Evolutionary conservation across 805 yeast genomes (phyloP).

Genomic region (Hanseniaspora lindneri): DNA sequence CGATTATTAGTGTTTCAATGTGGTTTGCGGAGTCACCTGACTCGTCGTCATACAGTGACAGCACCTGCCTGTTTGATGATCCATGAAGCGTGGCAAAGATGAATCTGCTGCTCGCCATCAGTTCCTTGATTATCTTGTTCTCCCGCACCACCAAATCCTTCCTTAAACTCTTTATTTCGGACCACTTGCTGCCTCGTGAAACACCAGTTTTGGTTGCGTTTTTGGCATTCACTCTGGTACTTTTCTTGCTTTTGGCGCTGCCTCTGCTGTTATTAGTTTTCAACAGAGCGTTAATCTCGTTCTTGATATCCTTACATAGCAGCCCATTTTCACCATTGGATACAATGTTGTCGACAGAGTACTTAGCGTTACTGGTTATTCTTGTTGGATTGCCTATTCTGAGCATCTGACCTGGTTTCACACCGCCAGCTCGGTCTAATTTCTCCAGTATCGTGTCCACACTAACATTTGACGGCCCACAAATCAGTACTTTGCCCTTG

Average conservation of each 20-base stretch:
- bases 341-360: constrained; percentile 64
- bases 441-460: constrained; percentile 86
- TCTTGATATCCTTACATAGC: constrained; percentile 53
- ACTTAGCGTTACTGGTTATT: constrained; percentile 47
- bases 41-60: constrained; percentile 37
- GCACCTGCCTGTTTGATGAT: constrained; percentile 59
- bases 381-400: constrained; percentile 94
- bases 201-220: constrained; percentile 49
- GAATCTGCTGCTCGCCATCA: constrained; percentile 51
- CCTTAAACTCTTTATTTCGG: constrained; percentile 53
- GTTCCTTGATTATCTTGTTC: constrained; percentile 44
- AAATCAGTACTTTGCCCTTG: constrained; percentile 57
- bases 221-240: too few relatives aligned
- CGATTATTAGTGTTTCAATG: constrained; percentile 77
- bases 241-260: too few relatives aligned
- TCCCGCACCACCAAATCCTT: constrained; percentile 63
- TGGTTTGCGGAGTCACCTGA: background rate
- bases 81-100: constrained; percentile 82
- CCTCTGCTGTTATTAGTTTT: constrained; percentile 11
- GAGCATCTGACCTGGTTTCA: constrained; percentile 42
- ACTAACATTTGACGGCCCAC: constrained; percentile 89
- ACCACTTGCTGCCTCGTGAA: constrained; percentile 57
- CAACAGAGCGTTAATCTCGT: constrained; percentile 56
- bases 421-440: constrained; percentile 30
- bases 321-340: constrained; percentile 47